Conservation (phyloP, 257 asterid genomes). For the Echites panduratus region DNA sequence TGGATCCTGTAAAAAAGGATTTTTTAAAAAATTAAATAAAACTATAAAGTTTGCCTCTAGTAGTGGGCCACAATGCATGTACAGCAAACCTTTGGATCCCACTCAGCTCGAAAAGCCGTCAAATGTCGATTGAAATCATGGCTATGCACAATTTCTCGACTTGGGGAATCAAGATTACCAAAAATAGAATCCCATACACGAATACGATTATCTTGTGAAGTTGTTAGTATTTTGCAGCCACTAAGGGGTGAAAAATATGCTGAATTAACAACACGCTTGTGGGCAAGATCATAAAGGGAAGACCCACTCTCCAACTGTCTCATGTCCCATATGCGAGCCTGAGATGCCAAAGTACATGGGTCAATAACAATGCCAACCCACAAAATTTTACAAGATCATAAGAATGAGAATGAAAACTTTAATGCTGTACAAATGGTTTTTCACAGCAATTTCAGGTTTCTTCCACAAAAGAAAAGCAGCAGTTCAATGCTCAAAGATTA, state of each 20-base stretch:
- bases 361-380: slow-evolving; percentile 8
- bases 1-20: slow-evolving; percentile 51
- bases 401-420: not conserved
- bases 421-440: not conserved
- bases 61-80: too few relatives aligned
- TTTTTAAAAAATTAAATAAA: not conserved
- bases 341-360: slow-evolving; percentile 13
- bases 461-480: not conserved
- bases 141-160: slow-evolving; percentile 95
- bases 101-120: slow-evolving; percentile 90
- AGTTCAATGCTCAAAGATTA: not conserved
- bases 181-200: slow-evolving; percentile 96
- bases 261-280: slow-evolving; percentile 88
- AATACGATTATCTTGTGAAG: slow-evolving; percentile 86
- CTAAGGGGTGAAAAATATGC: slow-evolving; percentile 88
- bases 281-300: slow-evolving; percentile 64
- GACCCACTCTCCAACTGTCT: slow-evolving; percentile 69
- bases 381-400: not conserved
- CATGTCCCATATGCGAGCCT: slow-evolving; percentile 99
- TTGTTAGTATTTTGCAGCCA: slow-evolving; percentile 92
- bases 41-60: not conserved
- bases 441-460: not conserved
- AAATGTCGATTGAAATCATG: slow-evolving; percentile 90
- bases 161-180: slow-evolving; percentile 76
- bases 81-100: slow-evolving; percentile 87